Percentiles rank a stretch among this genome's conserved stretches.
Conservation (phyloP, 148 eudicot species). For the Fagopyrum esculentum region DNA sequence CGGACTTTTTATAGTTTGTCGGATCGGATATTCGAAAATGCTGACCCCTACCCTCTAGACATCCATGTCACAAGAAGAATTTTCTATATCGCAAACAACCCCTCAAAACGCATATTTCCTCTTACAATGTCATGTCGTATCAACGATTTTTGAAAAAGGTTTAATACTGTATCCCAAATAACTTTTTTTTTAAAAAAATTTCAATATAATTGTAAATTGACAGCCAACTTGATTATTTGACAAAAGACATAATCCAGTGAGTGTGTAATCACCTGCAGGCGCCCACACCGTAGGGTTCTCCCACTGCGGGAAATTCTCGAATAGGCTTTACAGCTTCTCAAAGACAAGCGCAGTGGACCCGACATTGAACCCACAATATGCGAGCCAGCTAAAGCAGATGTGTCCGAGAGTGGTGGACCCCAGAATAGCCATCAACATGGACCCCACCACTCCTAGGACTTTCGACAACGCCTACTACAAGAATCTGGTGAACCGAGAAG, state of each 20-base stretch:
- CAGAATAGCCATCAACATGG: slow-evolving; percentile 51
- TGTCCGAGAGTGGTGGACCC: slow-evolving; percentile 65
- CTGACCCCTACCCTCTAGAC: background rate
- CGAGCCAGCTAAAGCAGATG: slow-evolving; percentile 37
- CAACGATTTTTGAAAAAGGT: background rate
- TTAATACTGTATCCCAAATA: too few species aligned
- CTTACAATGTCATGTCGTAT: background rate
- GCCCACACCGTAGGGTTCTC: slow-evolving; percentile 78
- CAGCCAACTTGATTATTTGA: too few species aligned
- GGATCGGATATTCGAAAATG: too few species aligned
- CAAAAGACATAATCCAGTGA: background rate
- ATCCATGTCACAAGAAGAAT: background rate
- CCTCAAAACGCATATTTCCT: background rate
- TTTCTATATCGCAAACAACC: background rate
- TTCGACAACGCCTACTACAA: slow-evolving; percentile 68
- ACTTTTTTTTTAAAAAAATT: too few species aligned
- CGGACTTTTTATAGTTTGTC: too few species aligned
- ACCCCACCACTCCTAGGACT: slow-evolving; percentile 48
- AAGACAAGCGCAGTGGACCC: slow-evolving; percentile 46
- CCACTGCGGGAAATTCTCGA: slow-evolving; percentile 57
- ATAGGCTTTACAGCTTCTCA: slow-evolving; percentile 46
- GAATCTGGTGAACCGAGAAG: slow-evolving; percentile 47
- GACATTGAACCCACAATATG: slow-evolving; percentile 41
- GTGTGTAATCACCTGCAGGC: slow-evolving; percentile 22
- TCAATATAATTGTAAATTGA: too few species aligned